Evolutionary conservation across 139 green algal genomes (phyloP).

Genomic region (Closterium sp.): DNA sequence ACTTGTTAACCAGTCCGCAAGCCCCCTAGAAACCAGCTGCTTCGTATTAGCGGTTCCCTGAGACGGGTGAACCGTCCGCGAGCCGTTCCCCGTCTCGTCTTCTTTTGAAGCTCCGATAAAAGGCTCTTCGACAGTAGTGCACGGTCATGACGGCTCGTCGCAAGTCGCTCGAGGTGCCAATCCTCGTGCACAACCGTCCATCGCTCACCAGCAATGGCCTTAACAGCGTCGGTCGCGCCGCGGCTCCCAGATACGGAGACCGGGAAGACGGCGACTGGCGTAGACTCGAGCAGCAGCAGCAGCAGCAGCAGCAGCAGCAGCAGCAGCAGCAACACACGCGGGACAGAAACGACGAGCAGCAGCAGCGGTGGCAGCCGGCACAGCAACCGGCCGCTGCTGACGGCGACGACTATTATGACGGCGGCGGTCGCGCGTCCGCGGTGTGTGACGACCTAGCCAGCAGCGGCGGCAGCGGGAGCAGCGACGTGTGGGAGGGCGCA

Average conservation of each 20-base stretch:
- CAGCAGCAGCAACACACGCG: background rate
- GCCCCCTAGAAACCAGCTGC: background rate
- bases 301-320: background rate
- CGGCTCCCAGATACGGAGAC: background rate
- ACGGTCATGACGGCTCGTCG: background rate
- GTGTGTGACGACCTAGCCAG: background rate
- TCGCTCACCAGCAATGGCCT: background rate
- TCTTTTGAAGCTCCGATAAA: background rate
- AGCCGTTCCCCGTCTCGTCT: background rate
- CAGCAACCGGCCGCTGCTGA: background rate
- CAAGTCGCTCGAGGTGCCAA: background rate
- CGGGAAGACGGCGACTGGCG: background rate
- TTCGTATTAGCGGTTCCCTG: too few species aligned
- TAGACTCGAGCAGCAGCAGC: background rate
- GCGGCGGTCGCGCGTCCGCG: background rate
- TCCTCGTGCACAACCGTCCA: background rate
- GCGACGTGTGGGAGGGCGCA: background rate
- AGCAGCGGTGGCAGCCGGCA: background rate
- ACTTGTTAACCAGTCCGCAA: background rate
- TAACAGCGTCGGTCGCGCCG: background rate
- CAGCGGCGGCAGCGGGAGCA: background rate
- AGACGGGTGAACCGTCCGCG: background rate
- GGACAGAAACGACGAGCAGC: background rate
- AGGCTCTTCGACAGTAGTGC: background rate
- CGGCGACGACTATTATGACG: background rate